Conservation (phyloP, 169 alveolate genomes). For the Plasmodium coatneyi region DNA sequence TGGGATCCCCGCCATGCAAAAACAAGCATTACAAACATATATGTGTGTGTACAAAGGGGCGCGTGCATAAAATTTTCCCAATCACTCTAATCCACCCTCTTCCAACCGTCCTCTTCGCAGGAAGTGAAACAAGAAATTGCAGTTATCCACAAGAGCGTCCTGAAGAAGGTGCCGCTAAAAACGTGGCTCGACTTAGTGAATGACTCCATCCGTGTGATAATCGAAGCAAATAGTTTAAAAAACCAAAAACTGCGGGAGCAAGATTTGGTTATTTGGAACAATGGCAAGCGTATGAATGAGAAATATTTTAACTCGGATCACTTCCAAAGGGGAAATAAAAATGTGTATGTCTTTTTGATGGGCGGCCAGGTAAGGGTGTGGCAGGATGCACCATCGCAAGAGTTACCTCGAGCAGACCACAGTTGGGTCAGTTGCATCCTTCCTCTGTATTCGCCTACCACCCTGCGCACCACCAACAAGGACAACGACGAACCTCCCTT, state of each 20-base stretch:
- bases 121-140: not conserved
- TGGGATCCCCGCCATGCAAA: not conserved
- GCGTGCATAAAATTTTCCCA: not conserved
- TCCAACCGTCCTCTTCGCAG: not conserved
- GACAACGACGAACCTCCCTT: not conserved
- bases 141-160: constrained; percentile 10
- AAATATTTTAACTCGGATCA: not conserved
- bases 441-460: not conserved
- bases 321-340: not conserved
- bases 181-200: constrained; percentile 16
- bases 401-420: not conserved
- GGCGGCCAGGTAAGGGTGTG: not conserved
- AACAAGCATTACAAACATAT: not conserved
- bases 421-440: not conserved
- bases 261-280: constrained; percentile 30
- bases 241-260: not conserved
- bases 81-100: not conserved
- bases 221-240: not conserved
- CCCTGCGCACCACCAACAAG: not conserved
- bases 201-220: constrained; percentile 30
- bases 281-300: constrained; percentile 26
- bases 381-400: not conserved
- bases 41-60: not conserved
- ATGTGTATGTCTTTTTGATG: constrained; percentile 12
- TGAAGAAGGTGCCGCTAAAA: not conserved